Conservation (phyloP, 129 eudicot genomes). For the Lactuca saligna region DNA sequence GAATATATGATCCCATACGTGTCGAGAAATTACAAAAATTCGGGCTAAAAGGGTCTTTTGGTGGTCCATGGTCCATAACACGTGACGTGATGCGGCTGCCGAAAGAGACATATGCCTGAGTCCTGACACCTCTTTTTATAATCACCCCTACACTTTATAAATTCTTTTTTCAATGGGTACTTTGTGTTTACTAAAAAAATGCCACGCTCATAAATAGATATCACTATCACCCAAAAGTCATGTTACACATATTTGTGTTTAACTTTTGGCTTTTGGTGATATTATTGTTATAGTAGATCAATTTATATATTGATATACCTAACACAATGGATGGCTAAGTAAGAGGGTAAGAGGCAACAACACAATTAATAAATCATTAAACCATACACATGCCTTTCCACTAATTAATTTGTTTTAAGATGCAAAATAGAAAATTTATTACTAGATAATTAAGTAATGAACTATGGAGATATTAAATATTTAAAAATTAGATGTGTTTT, state of each 20-base stretch:
- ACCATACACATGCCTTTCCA: background rate
- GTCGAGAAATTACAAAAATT: constrained; percentile 20
- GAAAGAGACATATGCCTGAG: constrained; percentile 29
- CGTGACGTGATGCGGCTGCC: constrained; percentile 29
- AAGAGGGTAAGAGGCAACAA: background rate
- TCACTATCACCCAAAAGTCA: no score
- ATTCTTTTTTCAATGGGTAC: background rate
- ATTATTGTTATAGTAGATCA: background rate
- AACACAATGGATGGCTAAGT: no score
- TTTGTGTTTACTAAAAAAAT: background rate
- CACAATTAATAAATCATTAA: no score
- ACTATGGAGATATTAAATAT: no score
- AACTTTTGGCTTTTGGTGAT: background rate
- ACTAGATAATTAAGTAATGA: no score
- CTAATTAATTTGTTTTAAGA: no score
- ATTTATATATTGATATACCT: no score
- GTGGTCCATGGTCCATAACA: constrained; percentile 18
- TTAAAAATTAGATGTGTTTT: no score
- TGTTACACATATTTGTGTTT: background rate
- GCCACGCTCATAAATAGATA: background rate
- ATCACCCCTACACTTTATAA: background rate
- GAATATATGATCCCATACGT: constrained; percentile 22
- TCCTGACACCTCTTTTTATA: constrained; percentile 14
- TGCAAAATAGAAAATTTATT: no score
- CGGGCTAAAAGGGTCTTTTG: constrained; percentile 15